phyloP scores from a whole-genome alignment of 176 grass and related monocot genomes.

The Phragmites australis region DNA sequence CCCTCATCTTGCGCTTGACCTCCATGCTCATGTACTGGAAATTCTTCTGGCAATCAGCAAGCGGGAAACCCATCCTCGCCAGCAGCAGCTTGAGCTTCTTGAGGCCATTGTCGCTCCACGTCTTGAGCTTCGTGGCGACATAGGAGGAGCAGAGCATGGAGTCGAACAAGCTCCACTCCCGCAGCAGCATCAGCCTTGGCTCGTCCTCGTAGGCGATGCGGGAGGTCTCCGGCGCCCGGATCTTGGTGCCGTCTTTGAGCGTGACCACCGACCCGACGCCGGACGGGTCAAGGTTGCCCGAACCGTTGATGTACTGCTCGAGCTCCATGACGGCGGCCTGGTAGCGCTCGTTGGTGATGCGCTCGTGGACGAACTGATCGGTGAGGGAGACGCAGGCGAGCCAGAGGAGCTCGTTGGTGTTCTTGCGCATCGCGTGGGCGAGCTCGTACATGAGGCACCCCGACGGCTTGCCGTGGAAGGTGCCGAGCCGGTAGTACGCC shows the following conservation, averaged over 20 bases:
- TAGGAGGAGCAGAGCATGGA: constrained; percentile 96
- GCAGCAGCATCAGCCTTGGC: constrained; percentile 73
- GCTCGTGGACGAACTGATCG: constrained; percentile 93
- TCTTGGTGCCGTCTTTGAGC: constrained; percentile 87
- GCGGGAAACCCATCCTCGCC: constrained; percentile 86
- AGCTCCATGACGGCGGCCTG: constrained; percentile 82
- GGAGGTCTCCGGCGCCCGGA: constrained; percentile 69
- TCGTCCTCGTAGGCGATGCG: constrained; percentile 90
- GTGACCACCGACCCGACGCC: constrained; percentile 51
- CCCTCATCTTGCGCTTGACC: constrained; percentile 84
- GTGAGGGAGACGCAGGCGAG: constrained; percentile 78
- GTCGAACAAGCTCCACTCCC: constrained; percentile 86
- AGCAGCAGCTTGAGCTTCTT: constrained; percentile 93
- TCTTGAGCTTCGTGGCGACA: constrained; percentile 81
- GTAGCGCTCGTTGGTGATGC: constrained; percentile 90
- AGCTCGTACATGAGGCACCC: constrained; percentile 89
- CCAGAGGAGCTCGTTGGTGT: constrained; percentile 92
- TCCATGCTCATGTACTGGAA: constrained; percentile 97
- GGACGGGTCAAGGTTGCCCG: constrained; percentile 58
- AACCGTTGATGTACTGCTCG: constrained; percentile 88
- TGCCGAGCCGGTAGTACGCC: constrained; percentile 83
- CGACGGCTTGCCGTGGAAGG: constrained; percentile 87
- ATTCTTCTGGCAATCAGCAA: constrained; percentile 81
- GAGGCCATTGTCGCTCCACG: constrained; percentile 89
- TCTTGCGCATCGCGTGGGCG: constrained; percentile 66